A percentile compares a stretch with the other conserved stretches of the same genome.
These are phyloP conservation scores for Viola pubescens DNA, from an alignment of 441 rosid genomes.

Conservation along the genomic window DNA sequence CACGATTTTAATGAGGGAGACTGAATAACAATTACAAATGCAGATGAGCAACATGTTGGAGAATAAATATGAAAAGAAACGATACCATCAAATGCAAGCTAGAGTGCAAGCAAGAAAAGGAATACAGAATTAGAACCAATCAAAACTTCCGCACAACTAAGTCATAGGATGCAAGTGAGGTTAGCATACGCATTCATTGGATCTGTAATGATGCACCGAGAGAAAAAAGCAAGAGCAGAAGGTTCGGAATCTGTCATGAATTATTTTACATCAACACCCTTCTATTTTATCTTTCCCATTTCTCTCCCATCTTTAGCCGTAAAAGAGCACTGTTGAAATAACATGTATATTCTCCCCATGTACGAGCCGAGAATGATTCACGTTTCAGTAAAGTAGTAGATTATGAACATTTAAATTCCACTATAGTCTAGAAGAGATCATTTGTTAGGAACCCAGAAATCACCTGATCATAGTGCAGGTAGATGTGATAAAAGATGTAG, in stretches of 20 bases:
- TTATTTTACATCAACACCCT: too few species aligned
- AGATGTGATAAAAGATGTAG: conserved; percentile 40
- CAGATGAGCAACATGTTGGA: background rate
- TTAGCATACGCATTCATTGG: too few species aligned
- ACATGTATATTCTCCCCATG: too few species aligned
- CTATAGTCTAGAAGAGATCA: background rate
- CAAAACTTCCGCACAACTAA: too few species aligned
- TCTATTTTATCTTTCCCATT: background rate
- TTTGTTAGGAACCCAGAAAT: background rate
- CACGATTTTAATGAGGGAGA: background rate
- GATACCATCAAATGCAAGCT: background rate
- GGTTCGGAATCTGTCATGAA: too few species aligned
- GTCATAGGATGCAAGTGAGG: too few species aligned
- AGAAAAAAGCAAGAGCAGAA: too few species aligned
- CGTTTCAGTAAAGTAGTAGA: background rate
- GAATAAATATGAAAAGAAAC: background rate
- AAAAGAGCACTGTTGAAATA: background rate
- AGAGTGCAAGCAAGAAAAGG: background rate
- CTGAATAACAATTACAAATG: too few species aligned
- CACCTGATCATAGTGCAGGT: conserved; percentile 45
- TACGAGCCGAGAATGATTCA: too few species aligned
- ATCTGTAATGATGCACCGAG: too few species aligned
- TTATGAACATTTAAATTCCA: background rate
- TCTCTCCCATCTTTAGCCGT: background rate
- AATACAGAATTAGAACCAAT: too few species aligned